Conservation (phyloP, 1,139 yeast genomes). For the Pichia sorboxylosa region DNA sequence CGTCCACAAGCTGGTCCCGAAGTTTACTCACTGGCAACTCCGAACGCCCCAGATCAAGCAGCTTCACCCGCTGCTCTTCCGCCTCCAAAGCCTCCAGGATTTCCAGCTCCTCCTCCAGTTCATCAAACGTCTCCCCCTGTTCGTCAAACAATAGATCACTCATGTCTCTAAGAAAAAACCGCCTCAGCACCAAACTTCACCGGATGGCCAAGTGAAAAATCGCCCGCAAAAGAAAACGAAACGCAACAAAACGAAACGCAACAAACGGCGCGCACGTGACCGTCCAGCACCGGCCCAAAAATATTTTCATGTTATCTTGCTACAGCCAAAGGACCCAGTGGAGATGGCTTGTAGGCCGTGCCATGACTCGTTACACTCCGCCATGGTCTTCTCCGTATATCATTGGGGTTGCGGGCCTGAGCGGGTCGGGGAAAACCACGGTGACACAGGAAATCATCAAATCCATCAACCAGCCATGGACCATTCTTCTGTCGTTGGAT, state of each 20-base stretch:
- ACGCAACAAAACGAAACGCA: too few species aligned
- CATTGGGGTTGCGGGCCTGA: conserved; percentile 88
- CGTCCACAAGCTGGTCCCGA: conserved; percentile 49
- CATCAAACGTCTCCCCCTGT: conserved; percentile 27
- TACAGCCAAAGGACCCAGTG: too few species aligned
- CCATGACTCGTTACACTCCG: too few species aligned
- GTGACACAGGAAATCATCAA: conserved; percentile 77
- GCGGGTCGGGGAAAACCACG: conserved; percentile 94
- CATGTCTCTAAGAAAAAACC: too few species aligned
- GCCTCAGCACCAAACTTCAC: too few species aligned
- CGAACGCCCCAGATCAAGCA: conserved; percentile 38
- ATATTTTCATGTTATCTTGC: too few species aligned
- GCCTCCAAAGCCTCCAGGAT: conserved; percentile 27
- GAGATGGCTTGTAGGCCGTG: conserved; percentile 12
- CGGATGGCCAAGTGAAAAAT: too few species aligned
- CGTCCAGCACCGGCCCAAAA: too few species aligned
- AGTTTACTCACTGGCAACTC: conserved; percentile 70
- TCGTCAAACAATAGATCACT: conserved; percentile 51
- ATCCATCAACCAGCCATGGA: conserved; percentile 86
- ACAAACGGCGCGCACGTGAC: too few species aligned
- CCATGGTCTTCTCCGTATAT: conserved; percentile 96
- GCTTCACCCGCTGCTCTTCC: conserved; percentile 31
- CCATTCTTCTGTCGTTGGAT: conserved; percentile 82
- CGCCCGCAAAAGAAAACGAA: too few species aligned
- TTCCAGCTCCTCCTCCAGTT: conserved; percentile 13